Base-by-base conservation (phyloP, 75 land plant species). In the Larix kaempferi region DNA sequence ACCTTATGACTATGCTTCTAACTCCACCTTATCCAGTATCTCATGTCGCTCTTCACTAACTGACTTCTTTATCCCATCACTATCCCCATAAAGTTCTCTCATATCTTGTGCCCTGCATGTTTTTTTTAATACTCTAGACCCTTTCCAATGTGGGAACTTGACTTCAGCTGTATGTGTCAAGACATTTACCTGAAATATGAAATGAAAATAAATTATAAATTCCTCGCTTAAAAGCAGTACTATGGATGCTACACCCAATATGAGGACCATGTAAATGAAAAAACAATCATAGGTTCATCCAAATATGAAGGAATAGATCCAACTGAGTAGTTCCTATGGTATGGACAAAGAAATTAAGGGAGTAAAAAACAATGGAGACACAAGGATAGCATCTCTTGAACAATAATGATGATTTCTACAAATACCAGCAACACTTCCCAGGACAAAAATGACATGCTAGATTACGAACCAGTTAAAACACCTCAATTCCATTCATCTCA, bases 151-250 rank as follows among this genome's bases (percentile, higher is more conserved):
- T 23, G 5, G 59, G 22, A 86, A 61, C 52, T 55, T 79, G 6
- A 93, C 88, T 66, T 89, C 91, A 13, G 89, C 55, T 26, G 86
- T 82, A 71, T 95, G 96, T 23, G 89, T 91, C 75, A 95, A 77
- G 15, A 93, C 89, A 77, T 93, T 95, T 56, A 94, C 98, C 95
- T 94, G 75, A 37, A 78, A 66, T n/a, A 77, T 41, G 1, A 56
- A 62, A 39, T 21, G 27, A 69, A 37, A 69, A 65, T 14, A 26
- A 23, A 2, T 39, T 27, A 73, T 62, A 26, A 35, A 79, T 73
- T 4, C 17, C 55, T 37, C 21, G 15, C 26, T 39, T 17, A 35
- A 21, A n/a, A 21, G 22, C 5, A 64, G 35, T 33, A 64, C 17
- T 29, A 19, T 29, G 1, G 17, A 15, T 19, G 72, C 22, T 19